Percentiles rank a stretch among this genome's conserved stretches.
Evolutionary conservation across 2,329 filamentous ascomycete species (phyloP).

Genomic region (Hypoxylon sp.): DNA sequence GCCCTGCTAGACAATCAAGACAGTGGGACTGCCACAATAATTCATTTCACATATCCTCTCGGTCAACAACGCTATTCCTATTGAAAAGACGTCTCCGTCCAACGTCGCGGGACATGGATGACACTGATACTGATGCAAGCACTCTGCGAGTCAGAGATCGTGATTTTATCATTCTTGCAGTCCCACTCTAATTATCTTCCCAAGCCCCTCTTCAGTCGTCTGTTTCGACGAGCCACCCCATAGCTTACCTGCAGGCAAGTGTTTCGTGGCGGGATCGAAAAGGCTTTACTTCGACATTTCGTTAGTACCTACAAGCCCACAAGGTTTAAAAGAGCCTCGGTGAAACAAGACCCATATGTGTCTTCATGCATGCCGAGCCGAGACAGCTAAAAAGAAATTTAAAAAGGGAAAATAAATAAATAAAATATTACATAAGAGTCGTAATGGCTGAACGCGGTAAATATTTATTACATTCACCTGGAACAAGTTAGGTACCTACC

Average conservation of each 20-base stretch:
- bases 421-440: slow-evolving; percentile 18
- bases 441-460: slow-evolving; percentile 24
- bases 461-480: slow-evolving; percentile 23
- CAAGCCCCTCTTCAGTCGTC: slow-evolving; percentile 27
- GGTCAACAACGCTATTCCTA: slow-evolving; percentile 42
- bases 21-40: slow-evolving; percentile 9
- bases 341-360: slow-evolving; percentile 46
- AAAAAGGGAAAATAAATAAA: slow-evolving; percentile 14
- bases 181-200: slow-evolving; percentile 31
- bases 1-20: slow-evolving; percentile 15
- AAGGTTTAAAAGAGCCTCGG: slow-evolving; percentile 44
- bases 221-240: slow-evolving; percentile 37
- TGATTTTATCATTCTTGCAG: slow-evolving; percentile 42
- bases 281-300: slow-evolving; percentile 31
- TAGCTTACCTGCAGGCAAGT: slow-evolving; percentile 43
- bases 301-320: slow-evolving; percentile 29
- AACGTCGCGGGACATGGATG: slow-evolving; percentile 42
- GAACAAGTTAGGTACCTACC: slow-evolving; percentile 18
- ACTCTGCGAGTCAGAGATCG: slow-evolving; percentile 49
- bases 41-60: slow-evolving; percentile 22
- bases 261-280: slow-evolving; percentile 40
- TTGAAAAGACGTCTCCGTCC: slow-evolving; percentile 34
- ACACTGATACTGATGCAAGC: slow-evolving; percentile 45
- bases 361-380: slow-evolving; percentile 39
- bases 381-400: slow-evolving; percentile 13